Percentiles rank a stretch among this genome's conserved stretches.
phyloP scores from a whole-genome alignment of 331 rosid species.

The Prunus yedoensis region DNA sequence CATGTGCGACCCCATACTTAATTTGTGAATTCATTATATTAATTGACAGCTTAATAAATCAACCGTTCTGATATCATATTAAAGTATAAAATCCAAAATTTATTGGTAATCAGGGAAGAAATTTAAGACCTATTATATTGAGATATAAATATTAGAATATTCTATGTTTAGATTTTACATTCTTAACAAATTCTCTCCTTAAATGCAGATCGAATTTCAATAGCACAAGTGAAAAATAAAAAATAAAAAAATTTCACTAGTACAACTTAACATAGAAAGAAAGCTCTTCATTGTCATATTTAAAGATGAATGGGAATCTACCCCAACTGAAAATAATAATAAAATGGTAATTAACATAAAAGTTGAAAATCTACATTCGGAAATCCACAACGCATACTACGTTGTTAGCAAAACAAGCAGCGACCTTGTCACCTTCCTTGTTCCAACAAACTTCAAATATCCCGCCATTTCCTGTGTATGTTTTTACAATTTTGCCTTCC shows the following conservation, averaged over 20 bases:
- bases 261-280: too few species aligned
- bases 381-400: conserved; percentile 79
- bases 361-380: conserved; percentile 51
- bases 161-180: background rate
- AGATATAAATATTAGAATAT: background rate
- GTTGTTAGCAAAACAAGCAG: conserved; percentile 86
- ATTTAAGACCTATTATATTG: background rate
- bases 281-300: background rate
- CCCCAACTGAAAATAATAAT: too few species aligned
- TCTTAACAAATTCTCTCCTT: background rate
- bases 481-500: conserved; percentile 77
- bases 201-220: background rate
- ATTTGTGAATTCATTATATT: background rate
- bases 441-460: conserved; percentile 96
- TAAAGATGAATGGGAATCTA: too few species aligned
- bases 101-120: background rate
- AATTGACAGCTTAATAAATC: background rate
- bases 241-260: too few species aligned
- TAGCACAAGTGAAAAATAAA: background rate
- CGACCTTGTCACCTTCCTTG: conserved; percentile 84
- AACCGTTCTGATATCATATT: background rate
- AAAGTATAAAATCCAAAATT: background rate
- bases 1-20: background rate
- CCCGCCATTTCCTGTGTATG: conserved; percentile 76
- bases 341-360: background rate